Base-by-base conservation (phyloP, 441 rosid genomes). In the Erodium moschatum region DNA sequence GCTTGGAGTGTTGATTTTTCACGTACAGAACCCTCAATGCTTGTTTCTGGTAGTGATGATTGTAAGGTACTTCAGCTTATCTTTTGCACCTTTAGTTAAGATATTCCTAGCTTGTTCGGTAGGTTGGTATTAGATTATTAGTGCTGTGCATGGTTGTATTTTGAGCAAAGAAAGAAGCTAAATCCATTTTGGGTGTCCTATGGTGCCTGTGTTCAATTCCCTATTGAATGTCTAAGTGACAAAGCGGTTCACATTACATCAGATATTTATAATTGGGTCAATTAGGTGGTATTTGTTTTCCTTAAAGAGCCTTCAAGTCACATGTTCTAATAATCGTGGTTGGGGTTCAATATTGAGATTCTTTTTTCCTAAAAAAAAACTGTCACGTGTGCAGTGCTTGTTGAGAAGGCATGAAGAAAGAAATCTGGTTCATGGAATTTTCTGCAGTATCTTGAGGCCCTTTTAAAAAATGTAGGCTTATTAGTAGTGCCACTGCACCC, bases 1-100 rank as follows among this genome's bases (percentile, higher is more conserved):
- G 99, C 97, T 65, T 95, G 99, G 99, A 91, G 97, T 80, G 99
- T 95, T 76, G 99, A 95, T 77, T 95, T 92, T 82, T 95, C 97
- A 60, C 80, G 83, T 68, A 87, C 91, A 6, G 99, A 95, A 68
- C 97, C 98, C n/a, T 84, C 97, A 3, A 87, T 90, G 97, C 99
- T 95, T 67, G 96, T 95, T 42, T 89, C 97, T 83, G 97, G 97
- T 54, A 89, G 97, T 60, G 97, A 91, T 72, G 97, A 91, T 74
- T 87, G 91, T 67, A 88, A 91, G 97, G 97, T 89, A 80, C 48
- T 68, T 67, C 66, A 12, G 15, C 21, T 69, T 20, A 21, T 66
- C 72, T 75, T 77, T 69, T 20, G 29, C 66, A 46, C 66, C 58
- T 50, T 64, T 19, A 67, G 68, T 68, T 44, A 19, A 69, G 5